Evolutionary conservation across 2,329 filamentous ascomycete species (phyloP), one percentile per base, ranked within the genome.

Genomic region (Colletotrichum sp.): DNA sequence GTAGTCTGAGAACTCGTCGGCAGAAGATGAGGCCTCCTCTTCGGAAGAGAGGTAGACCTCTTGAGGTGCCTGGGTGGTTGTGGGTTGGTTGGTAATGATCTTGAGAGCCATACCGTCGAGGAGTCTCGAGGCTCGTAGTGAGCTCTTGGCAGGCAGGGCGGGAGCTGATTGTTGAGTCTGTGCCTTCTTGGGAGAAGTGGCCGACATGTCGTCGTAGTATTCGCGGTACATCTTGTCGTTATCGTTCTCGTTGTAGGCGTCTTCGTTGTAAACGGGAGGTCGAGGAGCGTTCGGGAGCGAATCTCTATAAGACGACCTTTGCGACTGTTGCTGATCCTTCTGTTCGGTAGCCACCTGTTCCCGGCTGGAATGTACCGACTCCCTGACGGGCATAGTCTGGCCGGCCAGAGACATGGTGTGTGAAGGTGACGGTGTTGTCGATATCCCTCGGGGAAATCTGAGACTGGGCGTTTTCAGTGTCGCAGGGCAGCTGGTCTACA

Each of bases 21-120:
- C 89, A 21, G 89, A 90, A 2, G 91, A 91, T 2, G 91, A 93
- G 34, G 88, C 90, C 77, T 93, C 92, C 80, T 93, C 92, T 78
- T 93, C 92, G 0, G 91, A 92, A 3, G 91, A 93, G 30, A 93
- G 88, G 81, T 93, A 93, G 73, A 90, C 80, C 72, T 92, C 89
- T 81, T 92, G 91, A 7, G 90, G 89, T 26, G 85, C 83, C 62
- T 86, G 83, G 16, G 84, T 79, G 43, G 72, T 81, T 66, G 79
- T 79, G 48, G 74, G 79, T 76, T 82, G 81, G 77, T 72, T 69
- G 69, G 73, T 71, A 28, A 71, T 56, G 34, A 85, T 78, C 78
- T 84, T 85, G 10, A 87, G 79, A 59, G 79, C 79, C 62, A 80
- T 77, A 64, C 74, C 70, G 76, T 86, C 83, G 56, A 89, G 83